Conservation (phyloP, 1,139 yeast species). For the Yamadazyma atmosphaerica region DNA sequence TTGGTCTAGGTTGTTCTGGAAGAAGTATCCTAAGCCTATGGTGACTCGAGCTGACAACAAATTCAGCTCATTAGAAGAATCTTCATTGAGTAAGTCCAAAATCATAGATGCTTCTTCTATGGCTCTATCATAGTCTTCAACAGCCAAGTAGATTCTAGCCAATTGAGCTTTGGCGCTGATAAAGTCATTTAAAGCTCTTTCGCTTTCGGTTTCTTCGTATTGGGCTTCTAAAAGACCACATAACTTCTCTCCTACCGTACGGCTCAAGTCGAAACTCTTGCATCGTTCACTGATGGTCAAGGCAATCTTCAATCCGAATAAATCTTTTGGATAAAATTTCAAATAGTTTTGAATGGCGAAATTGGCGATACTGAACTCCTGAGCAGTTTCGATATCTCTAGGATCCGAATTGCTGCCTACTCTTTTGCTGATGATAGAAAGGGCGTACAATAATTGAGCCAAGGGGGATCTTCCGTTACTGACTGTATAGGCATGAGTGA, state of each 20-base stretch:
- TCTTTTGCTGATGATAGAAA: slow-evolving; percentile 50
- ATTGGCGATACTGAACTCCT: slow-evolving; percentile 66
- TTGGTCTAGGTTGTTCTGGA: slow-evolving; percentile 57
- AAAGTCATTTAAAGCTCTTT: slow-evolving; percentile 46
- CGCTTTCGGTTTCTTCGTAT: slow-evolving; percentile 60
- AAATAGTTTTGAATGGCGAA: slow-evolving; percentile 74
- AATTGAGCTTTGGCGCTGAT: slow-evolving; percentile 65
- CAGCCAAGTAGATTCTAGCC: slow-evolving; percentile 70
- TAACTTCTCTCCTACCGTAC: slow-evolving; percentile 46
- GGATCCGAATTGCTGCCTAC: slow-evolving; percentile 42
- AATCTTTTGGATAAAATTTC: slow-evolving; percentile 64
- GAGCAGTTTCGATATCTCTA: slow-evolving; percentile 58
- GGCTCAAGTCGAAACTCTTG: slow-evolving; percentile 56
- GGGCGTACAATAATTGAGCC: slow-evolving; percentile 72
- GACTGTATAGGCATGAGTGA: slow-evolving; percentile 75
- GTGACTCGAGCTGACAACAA: slow-evolving; percentile 65
- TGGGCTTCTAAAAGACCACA: slow-evolving; percentile 52
- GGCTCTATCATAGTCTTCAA: slow-evolving; percentile 54
- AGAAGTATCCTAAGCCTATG: slow-evolving; percentile 69
- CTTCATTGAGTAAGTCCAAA: slow-evolving; percentile 41
- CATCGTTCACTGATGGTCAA: slow-evolving; percentile 69
- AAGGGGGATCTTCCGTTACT: slow-evolving; percentile 74
- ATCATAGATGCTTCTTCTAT: slow-evolving; percentile 62
- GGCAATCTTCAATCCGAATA: slow-evolving; percentile 60
- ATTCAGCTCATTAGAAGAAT: slow-evolving; percentile 9